phyloP scores from a whole-genome alignment of 495 filamentous ascomycete species.

The Penicillium diatomitis region DNA sequence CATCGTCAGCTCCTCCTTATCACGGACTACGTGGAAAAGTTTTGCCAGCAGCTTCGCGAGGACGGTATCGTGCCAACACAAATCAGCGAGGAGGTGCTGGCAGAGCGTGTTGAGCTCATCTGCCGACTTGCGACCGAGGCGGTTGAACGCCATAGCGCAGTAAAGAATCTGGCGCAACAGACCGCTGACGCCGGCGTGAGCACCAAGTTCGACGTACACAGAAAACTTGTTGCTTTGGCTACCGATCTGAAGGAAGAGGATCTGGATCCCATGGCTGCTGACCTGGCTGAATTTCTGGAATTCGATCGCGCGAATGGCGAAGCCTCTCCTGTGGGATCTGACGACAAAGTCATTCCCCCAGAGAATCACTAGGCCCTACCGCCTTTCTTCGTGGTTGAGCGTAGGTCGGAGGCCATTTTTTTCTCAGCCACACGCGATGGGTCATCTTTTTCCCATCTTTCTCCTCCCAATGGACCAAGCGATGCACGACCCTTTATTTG shows the following conservation, averaged over 20 bases:
- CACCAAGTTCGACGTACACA: constrained; percentile 43
- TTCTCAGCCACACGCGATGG: not conserved
- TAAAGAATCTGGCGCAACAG: constrained; percentile 37
- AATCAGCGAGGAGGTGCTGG: constrained; percentile 20
- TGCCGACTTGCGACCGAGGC: constrained; percentile 32
- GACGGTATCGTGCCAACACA: constrained; percentile 3
- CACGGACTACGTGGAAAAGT: constrained; percentile 13
- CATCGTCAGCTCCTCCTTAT: constrained; percentile 26
- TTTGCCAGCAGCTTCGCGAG: too few species aligned
- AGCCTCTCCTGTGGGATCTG: constrained; percentile 23
- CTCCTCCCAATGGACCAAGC: not conserved
- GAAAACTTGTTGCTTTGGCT: constrained; percentile 42
- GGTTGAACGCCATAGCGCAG: constrained; percentile 30
- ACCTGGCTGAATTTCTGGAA: constrained; percentile 37
- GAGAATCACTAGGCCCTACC: constrained; percentile 15
- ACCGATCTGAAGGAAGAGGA: constrained; percentile 43
- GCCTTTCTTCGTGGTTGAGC: constrained; percentile 12
- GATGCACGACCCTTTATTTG: too few species aligned
- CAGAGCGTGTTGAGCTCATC: constrained; percentile 23
- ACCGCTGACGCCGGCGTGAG: constrained; percentile 42
- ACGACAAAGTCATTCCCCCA: constrained; percentile 10
- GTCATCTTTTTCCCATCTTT: not conserved
- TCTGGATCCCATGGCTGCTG: constrained; percentile 39
- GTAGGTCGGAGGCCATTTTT: too few species aligned
- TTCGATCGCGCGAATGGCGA: constrained; percentile 39